Evolutionary conservation across 306 rosid species (phyloP), one percentile per base, ranked within the genome.

Genomic region (Trifolium dubium): DNA sequence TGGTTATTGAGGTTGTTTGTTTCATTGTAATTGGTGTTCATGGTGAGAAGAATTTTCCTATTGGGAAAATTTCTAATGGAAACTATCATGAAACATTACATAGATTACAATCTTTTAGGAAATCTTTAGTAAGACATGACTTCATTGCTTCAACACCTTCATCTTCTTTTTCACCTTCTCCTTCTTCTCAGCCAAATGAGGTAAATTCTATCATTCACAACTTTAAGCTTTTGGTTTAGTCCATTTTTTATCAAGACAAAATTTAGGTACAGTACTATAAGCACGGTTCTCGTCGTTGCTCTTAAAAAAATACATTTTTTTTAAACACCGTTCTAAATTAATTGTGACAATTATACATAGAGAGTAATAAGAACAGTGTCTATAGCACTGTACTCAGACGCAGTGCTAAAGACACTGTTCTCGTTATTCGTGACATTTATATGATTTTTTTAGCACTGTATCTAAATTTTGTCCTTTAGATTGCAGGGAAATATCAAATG

Each of bases 71-170:
- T 44, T 71, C 79, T 40, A 46, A 50, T 10, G 72, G 23, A 34
- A 74, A 71, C 2, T 65, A 75, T 39, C 74, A 37, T 10, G 69
- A 77, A 40, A 74, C 83, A 31, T 8, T 88, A 29, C 72, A 54
- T 2, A 86, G 72, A 62, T 32, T 88, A 8, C 80, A 86, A 6
- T 79, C 84, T 19, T 69, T 88, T 41, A 85, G 86, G 77, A 61
- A 76, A 44, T 80, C 90, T 50, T 47, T 80, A n/a, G 9, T 62
- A 7, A 69, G 76, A 35, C 85, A 61, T 50, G 89, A 76, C 17
- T 87, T 89, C 13, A 40, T 76, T 72, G 64, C 86, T 53, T 61
- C 74, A 61, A 10, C 84, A 64, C 84, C 89, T 4, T 60, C 86
- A 5, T 54, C 82, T 64, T 67, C 79, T 2, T 18, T 75, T 41